Percentiles rank a stretch among this genome's conserved stretches.
Conservation (phyloP, 441 rosid genomes). For the Lagerstroemia fauriei region DNA sequence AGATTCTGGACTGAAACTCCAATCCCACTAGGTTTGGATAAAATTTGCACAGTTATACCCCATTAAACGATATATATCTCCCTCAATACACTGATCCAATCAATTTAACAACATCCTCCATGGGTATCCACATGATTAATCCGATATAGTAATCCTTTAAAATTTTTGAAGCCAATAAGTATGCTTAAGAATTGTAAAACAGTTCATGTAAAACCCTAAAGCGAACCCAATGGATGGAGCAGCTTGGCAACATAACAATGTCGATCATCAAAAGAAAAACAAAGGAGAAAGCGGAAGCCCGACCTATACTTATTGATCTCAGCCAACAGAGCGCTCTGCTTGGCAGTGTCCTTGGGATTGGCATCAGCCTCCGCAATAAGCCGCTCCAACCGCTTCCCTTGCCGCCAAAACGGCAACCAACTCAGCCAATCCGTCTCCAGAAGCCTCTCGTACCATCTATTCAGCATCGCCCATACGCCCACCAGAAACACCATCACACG, state of each 20-base stretch:
- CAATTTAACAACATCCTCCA: no score
- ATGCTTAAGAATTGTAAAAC: no score
- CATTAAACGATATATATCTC: no score
- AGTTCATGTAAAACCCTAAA: not conserved
- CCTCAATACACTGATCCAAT: no score
- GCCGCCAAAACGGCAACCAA: constrained; percentile 75
- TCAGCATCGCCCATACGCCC: constrained; percentile 63
- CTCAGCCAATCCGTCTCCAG: constrained; percentile 64
- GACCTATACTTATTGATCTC: constrained; percentile 92
- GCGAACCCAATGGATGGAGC: not conserved
- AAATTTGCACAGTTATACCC: no score
- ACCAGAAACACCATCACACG: constrained; percentile 50
- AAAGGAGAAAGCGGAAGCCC: not conserved
- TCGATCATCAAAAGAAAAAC: not conserved
- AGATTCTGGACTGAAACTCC: no score
- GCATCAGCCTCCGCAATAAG: constrained; percentile 84
- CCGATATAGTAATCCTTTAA: no score
- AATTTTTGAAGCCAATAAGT: no score
- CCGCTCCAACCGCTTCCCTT: constrained; percentile 65
- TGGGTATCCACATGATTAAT: no score
- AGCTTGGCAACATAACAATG: not conserved
- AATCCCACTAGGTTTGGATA: no score
- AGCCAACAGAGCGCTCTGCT: constrained; percentile 66
- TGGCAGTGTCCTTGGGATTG: constrained; percentile 68
- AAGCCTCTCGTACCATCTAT: constrained; percentile 49